Evolutionary conservation across 805 yeast species (phyloP), one percentile per base, ranked within the genome.

Genomic region (Diddensiella caesifluorescens): DNA sequence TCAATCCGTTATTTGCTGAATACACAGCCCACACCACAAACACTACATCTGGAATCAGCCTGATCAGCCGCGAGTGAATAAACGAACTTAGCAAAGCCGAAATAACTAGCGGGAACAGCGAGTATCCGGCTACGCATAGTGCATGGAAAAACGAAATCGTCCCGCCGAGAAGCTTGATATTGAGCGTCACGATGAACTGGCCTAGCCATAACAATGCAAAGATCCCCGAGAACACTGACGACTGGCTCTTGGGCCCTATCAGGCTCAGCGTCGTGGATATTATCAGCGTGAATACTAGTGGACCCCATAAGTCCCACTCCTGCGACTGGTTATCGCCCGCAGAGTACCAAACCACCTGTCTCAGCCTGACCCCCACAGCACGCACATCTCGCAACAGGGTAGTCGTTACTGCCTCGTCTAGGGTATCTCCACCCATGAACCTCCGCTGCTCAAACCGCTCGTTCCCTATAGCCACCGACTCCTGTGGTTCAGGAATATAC

Each of bases 41-140:
- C 3, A 74, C 50, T 1, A 63, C 15, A 59, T 72, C 71, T 12
- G 78, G 45, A 0, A 69, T 60, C 18, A 79, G 62, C 45, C 86
- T 62, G 4, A 79, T 48, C 12, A 77, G 58, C 47, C 71, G 69
- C 67, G 69, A 63, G 34, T 63, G 59, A n/a, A 79, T 61, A 13
- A 75, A 56, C 18, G 74, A 62, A 34, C 80, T 66, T 20, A 77
- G 43, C 3, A 73, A 38, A 7, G 79, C 73, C 0, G 80, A 77
- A 6, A 74, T 53, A 2, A 78, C 71, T 28, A 81, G 66, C 7
- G 88, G 88, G 60, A 80, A 81, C 57, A 78, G 61, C 10, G 82
- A 77, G 64, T 80, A 80, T 1, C 88, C 88, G 4, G 79, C 72
- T 22, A 84, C 80, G 47, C 83, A 76, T 39, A 81, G 65, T 2